These are phyloP conservation scores for Fusarium ambrosium DNA, from an alignment of 2,329 filamentous ascomycete species.

Conservation along the genomic window DNA sequence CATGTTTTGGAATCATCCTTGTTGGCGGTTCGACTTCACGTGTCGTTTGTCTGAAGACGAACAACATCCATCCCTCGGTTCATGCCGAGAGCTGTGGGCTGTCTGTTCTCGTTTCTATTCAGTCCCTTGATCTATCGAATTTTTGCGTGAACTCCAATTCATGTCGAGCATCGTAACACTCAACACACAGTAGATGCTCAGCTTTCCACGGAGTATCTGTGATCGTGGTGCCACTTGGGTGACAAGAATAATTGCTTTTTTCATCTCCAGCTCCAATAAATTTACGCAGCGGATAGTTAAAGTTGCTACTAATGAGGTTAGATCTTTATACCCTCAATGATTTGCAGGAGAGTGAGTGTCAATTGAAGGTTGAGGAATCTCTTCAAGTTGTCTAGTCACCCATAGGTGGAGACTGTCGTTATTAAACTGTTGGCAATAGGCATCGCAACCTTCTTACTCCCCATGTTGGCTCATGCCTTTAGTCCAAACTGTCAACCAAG, in stretches of 20 bases:
- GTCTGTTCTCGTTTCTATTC: background rate
- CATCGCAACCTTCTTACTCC: background rate
- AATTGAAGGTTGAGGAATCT: background rate
- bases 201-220: too few relatives aligned
- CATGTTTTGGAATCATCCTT: slow-evolving; percentile 17
- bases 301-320: background rate
- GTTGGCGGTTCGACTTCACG: background rate
- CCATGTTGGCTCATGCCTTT: background rate
- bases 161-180: background rate
- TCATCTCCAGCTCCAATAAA: background rate
- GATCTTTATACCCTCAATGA: background rate
- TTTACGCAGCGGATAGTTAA: background rate
- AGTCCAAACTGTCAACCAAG: background rate
- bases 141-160: background rate
- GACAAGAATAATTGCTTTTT: background rate
- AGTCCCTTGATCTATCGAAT: background rate
- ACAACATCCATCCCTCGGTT: background rate
- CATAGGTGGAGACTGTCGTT: background rate
- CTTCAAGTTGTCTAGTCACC: background rate
- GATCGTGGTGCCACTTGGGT: background rate
- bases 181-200: background rate
- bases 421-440: background rate
- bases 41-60: background rate
- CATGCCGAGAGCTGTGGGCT: background rate
- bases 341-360: background rate